These are phyloP conservation scores for Ogataea dorogensis DNA, from an alignment of 805 yeast genomes.

Conservation along the genomic window DNA sequence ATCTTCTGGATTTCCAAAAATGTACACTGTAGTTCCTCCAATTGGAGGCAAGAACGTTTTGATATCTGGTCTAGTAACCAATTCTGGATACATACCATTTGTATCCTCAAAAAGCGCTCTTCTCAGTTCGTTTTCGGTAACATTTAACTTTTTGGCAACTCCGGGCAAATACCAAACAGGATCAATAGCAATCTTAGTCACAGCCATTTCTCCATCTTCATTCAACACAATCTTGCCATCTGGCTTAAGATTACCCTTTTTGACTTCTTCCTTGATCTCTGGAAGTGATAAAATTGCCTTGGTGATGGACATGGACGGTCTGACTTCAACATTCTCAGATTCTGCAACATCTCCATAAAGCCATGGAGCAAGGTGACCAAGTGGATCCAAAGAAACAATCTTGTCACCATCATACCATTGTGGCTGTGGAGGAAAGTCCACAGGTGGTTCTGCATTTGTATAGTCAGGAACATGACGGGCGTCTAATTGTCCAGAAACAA, in stretches of 20 bases:
- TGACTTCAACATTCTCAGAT: slow-evolving; percentile 51
- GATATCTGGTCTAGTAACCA: slow-evolving; percentile 65
- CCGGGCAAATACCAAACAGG: slow-evolving; percentile 74
- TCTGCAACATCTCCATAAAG: slow-evolving; percentile 44
- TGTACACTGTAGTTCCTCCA: slow-evolving; percentile 66
- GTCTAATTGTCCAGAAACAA: slow-evolving; percentile 57
- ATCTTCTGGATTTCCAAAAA: slow-evolving; percentile 58
- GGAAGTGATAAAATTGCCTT: slow-evolving; percentile 62
- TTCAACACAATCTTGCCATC: slow-evolving; percentile 63
- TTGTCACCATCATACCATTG: slow-evolving; percentile 56
- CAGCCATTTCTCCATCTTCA: slow-evolving; percentile 57
- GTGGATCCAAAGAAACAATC: slow-evolving; percentile 65
- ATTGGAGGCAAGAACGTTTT: slow-evolving; percentile 67
- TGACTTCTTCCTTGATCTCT: slow-evolving; percentile 57
- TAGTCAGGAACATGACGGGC: slow-evolving; percentile 55
- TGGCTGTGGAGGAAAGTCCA: slow-evolving; percentile 50
- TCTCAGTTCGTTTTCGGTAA: slow-evolving; percentile 54
- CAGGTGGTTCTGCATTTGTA: slow-evolving; percentile 63
- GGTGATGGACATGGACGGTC: slow-evolving; percentile 66
- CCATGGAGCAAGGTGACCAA: slow-evolving; percentile 67
- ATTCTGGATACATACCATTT: slow-evolving; percentile 69
- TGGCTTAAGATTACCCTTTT: slow-evolving; percentile 49
- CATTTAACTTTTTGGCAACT: slow-evolving; percentile 60
- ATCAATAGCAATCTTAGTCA: slow-evolving; percentile 64
- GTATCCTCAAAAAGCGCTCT: slow-evolving; percentile 65